A percentile compares a stretch with the other conserved stretches of the same genome.
Evolutionary conservation across 129 eudicot species (phyloP).

Genomic region (Tanacetum coccineum): DNA sequence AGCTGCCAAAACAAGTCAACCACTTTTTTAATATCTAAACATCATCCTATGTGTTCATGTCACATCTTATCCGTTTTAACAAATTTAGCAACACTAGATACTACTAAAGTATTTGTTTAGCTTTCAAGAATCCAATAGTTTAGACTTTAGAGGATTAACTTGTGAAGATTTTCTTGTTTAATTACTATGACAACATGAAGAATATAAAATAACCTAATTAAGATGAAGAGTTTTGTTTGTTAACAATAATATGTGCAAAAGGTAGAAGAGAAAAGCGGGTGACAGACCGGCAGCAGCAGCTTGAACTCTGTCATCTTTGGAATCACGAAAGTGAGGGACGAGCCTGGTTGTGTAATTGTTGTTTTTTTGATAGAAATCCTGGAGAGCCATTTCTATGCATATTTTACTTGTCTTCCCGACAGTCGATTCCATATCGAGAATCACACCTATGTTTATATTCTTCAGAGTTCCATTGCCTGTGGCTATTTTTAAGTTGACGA

Average conservation of each 20-base stretch:
- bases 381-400: conserved; percentile 39
- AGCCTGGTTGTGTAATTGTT: conserved; percentile 29
- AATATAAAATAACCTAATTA: neutral
- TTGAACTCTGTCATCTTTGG: conserved; percentile 31
- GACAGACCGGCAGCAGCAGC: conserved; percentile 50
- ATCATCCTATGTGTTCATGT: no score
- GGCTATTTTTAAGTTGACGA: neutral
- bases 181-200: neutral
- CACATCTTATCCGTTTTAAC: no score
- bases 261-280: neutral
- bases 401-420: conserved; percentile 28
- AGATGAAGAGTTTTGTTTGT: no score
- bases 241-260: neutral
- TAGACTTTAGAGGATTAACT: neutral
- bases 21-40: no score
- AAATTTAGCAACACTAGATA: no score
- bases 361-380: conserved; percentile 32
- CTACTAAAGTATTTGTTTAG: no score
- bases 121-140: neutral
- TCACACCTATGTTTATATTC: conserved; percentile 30
- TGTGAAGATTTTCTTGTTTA: neutral
- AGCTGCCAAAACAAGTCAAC: conserved; percentile 36
- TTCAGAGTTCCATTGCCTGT: neutral
- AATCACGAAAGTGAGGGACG: conserved; percentile 33
- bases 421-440: conserved; percentile 25